Evolutionary conservation across 1,139 yeast genomes (phyloP).

Genomic region (Nakaseomyces uthaithaninus): DNA sequence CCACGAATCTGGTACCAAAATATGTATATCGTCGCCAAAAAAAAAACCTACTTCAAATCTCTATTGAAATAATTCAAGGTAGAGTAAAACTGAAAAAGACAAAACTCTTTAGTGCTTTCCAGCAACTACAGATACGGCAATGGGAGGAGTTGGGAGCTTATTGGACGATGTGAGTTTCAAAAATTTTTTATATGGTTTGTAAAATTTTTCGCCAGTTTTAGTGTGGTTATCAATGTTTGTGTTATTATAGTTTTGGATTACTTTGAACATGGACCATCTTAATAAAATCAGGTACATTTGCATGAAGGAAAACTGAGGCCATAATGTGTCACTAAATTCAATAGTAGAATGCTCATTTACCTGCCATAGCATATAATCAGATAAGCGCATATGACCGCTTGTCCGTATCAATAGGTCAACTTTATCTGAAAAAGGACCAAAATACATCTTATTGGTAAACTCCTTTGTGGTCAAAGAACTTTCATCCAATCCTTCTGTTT

Average conservation of each 20-base stretch:
- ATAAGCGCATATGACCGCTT: constrained; percentile 73
- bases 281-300: constrained; percentile 43
- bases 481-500: constrained; percentile 11
- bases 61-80: not conserved
- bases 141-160: constrained; percentile 14
- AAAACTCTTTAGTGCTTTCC: not conserved
- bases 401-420: constrained; percentile 78
- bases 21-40: too few species aligned
- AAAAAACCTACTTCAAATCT: too few species aligned
- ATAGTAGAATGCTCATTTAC: constrained; percentile 57
- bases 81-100: not conserved
- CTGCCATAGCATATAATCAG: constrained; percentile 90
- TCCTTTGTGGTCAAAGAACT: constrained; percentile 38
- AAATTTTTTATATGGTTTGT: constrained; percentile 4
- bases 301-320: constrained; percentile 76
- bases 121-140: constrained; percentile 11
- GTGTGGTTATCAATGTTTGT: constrained; percentile 5
- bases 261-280: constrained; percentile 43
- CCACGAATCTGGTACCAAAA: too few species aligned
- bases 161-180: constrained; percentile 8
- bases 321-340: constrained; percentile 61
- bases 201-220: not conserved
- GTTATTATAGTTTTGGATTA: constrained; percentile 16
- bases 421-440: constrained; percentile 54
- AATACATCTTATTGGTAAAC: constrained; percentile 48